These are phyloP conservation scores for Gymnopilus junonius DNA, from an alignment of 768 basidiomycete species.

Conservation along the genomic window DNA sequence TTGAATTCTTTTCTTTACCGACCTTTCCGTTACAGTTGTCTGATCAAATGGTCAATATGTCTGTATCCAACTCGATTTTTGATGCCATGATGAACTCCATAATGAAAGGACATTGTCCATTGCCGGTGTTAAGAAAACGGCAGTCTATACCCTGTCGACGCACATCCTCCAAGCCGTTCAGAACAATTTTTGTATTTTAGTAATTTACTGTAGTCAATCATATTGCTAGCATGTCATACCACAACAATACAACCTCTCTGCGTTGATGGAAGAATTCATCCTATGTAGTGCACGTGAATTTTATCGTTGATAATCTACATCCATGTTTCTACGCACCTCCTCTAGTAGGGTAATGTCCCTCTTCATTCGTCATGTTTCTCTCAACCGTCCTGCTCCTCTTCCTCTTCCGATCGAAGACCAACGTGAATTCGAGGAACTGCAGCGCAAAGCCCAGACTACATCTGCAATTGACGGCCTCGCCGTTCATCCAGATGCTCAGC, in stretches of 20 bases:
- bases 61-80: neutral
- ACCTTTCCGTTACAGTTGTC: conserved; percentile 28
- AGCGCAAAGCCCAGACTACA: conserved; percentile 59
- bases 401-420: conserved; percentile 78
- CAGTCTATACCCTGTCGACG: neutral
- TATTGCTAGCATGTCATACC: no score
- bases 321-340: neutral
- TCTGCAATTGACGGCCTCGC: conserved; percentile 31
- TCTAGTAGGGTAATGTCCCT: neutral
- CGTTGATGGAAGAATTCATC: no score
- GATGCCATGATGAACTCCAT: neutral
- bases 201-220: neutral
- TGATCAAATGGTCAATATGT: conserved; percentile 23
- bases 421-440: conserved; percentile 85
- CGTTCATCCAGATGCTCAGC: conserved; percentile 73
- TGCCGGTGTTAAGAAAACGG: no score
- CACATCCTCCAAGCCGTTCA: neutral
- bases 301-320: neutral
- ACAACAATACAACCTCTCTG: no score
- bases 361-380: conserved; percentile 31
- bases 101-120: neutral
- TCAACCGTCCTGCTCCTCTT: conserved; percentile 72
- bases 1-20: neutral
- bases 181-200: neutral
- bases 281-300: no score